Percentiles rank a stretch among this genome's conserved stretches.
Conservation (phyloP, 768 basidiomycete genomes). For the Rhodotorula paludigena region DNA sequence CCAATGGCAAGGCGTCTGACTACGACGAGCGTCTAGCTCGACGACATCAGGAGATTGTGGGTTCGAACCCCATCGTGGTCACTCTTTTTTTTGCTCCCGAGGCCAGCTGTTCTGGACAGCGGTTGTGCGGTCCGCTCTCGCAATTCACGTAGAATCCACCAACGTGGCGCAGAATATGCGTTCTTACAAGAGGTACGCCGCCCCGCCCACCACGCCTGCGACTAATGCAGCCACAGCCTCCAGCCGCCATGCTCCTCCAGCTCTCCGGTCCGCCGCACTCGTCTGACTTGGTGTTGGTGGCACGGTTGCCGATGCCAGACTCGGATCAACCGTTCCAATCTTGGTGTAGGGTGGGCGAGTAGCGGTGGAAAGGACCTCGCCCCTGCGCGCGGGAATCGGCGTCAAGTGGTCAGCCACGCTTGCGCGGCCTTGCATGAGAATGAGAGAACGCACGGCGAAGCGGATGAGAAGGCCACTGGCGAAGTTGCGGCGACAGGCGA, state of each 20-base stretch:
- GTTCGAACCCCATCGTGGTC: conserved; percentile 19
- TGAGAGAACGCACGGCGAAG: background rate
- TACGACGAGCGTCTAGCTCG: background rate
- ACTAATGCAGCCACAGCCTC: no score
- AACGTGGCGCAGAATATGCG: no score
- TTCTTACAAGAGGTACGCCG: no score
- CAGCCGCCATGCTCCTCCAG: background rate
- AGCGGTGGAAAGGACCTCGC: conserved; percentile 17
- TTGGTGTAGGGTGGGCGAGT: conserved; percentile 21
- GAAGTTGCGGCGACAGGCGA: conserved; percentile 15
- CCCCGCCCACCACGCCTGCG: no score
- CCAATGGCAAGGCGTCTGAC: conserved; percentile 21
- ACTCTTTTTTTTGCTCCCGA: background rate
- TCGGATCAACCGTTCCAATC: conserved; percentile 17
- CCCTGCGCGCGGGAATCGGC: background rate
- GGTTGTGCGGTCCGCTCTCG: no score
- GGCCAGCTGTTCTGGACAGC: no score
- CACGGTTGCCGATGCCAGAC: background rate
- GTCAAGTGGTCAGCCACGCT: background rate
- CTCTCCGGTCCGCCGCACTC: background rate
- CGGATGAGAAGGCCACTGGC: conserved; percentile 2
- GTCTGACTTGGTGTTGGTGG: background rate
- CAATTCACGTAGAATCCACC: no score
- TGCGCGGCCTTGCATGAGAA: background rate
- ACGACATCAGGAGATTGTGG: conserved; percentile 5